phyloP scores from a whole-genome alignment of 805 yeast genomes.

The Dipodascopsis uninucleata region DNA sequence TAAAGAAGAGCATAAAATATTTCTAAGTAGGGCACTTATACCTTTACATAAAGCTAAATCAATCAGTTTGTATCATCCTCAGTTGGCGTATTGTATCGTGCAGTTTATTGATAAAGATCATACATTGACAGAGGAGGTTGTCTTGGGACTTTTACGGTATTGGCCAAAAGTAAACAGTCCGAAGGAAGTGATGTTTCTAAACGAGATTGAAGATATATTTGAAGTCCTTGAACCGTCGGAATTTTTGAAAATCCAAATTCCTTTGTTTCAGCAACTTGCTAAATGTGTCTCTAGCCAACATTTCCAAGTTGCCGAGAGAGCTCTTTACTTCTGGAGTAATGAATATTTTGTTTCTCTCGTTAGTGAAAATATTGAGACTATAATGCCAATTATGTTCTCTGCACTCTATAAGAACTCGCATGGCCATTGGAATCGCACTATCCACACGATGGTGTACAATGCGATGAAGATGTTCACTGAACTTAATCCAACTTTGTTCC shows the following conservation, averaged over 20 bases:
- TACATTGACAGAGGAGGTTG: slow-evolving; percentile 86
- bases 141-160: slow-evolving; percentile 84
- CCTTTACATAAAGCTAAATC: slow-evolving; percentile 92
- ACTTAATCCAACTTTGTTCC: slow-evolving; percentile 84
- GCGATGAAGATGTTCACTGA: slow-evolving; percentile 91
- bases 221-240: slow-evolving; percentile 94
- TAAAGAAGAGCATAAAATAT: slow-evolving; percentile 94
- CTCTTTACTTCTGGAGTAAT: slow-evolving; percentile 88
- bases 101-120: slow-evolving; percentile 97
- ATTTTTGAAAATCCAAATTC: slow-evolving; percentile 86
- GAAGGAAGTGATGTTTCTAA: slow-evolving; percentile 91
- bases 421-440: slow-evolving; percentile 89
- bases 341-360: slow-evolving; percentile 88
- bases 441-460: slow-evolving; percentile 83
- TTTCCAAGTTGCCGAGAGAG: slow-evolving; percentile 96
- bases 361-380: slow-evolving; percentile 83
- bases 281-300: slow-evolving; percentile 93
- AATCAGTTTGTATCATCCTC: slow-evolving; percentile 89
- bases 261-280: slow-evolving; percentile 87
- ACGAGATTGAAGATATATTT: slow-evolving; percentile 93
- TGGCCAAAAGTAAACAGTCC: slow-evolving; percentile 97
- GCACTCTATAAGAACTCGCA: slow-evolving; percentile 80
- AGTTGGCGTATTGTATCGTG: slow-evolving; percentile 92
- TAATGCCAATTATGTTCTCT: slow-evolving; percentile 86
- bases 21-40: slow-evolving; percentile 75